Evolutionary conservation across 495 filamentous ascomycete species (phyloP).

Genomic region (Immersiella caudata): DNA sequence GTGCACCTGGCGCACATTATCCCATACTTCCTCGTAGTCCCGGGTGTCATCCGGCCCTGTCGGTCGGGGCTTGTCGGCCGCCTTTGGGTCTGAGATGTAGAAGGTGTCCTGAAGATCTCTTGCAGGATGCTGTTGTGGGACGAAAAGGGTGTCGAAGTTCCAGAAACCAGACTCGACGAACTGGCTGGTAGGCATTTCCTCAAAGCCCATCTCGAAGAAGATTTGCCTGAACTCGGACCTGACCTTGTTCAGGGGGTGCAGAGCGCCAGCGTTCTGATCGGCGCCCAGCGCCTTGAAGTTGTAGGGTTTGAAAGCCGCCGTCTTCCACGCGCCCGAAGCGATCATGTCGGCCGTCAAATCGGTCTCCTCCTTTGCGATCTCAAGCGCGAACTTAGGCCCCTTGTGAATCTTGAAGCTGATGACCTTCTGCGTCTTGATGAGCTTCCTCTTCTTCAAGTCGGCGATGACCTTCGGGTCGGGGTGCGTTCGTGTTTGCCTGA

Average conservation of each 20-base stretch:
- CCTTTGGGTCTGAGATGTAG: constrained; percentile 87
- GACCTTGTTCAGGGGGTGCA: constrained; percentile 95
- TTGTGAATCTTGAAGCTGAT: constrained; percentile 81
- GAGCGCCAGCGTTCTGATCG: constrained; percentile 73
- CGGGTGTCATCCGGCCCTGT: constrained; percentile 61
- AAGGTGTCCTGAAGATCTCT: constrained; percentile 97
- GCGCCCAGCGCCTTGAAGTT: constrained; percentile 94
- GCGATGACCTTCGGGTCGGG: constrained; percentile 70
- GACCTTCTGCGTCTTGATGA: constrained; percentile 79
- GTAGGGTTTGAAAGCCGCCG: constrained; percentile 89
- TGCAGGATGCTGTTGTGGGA: constrained; percentile 96
- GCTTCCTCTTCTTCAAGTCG: constrained; percentile 87
- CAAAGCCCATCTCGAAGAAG: constrained; percentile 93
- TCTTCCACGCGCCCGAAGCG: constrained; percentile 77
- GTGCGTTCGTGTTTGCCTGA: constrained; percentile 68
- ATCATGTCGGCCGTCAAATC: constrained; percentile 95
- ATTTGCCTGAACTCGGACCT: constrained; percentile 91
- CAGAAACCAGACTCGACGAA: constrained; percentile 96
- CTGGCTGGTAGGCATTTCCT: constrained; percentile 79
- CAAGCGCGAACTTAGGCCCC: constrained; percentile 80
- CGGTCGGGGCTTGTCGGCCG: constrained; percentile 70
- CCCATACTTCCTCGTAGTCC: constrained; percentile 83
- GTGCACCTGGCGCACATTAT: constrained; percentile 83
- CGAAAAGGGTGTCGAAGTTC: constrained; percentile 96
- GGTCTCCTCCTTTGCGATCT: constrained; percentile 91